Conservation (phyloP, 2,329 filamentous ascomycete genomes). For the Alternaria burnsii region DNA sequence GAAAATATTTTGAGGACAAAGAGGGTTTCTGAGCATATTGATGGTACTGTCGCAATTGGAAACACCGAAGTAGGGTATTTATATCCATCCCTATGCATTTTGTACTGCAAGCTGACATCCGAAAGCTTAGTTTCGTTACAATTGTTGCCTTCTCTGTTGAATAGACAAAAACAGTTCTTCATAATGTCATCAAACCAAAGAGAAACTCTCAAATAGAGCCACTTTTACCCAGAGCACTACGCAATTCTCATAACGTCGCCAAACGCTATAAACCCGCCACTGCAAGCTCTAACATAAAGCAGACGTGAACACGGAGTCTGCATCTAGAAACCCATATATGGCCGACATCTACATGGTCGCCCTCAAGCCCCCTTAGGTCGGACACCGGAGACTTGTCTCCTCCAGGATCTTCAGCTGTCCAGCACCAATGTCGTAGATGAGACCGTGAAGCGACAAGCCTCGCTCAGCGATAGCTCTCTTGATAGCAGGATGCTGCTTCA, state of each 20-base stretch:
- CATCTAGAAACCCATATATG: neutral
- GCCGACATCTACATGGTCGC: neutral
- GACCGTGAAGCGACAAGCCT: conserved; percentile 78
- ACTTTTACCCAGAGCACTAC: neutral
- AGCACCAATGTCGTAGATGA: conserved; percentile 72
- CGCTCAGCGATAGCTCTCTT: conserved; percentile 75
- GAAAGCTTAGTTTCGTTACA: neutral
- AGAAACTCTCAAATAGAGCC: neutral
- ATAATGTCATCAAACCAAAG: neutral
- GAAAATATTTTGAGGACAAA: conserved; percentile 70
- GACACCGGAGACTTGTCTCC: conserved; percentile 20
- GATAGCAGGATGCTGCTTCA: conserved; percentile 74
- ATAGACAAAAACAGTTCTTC: neutral
- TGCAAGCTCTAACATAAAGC: neutral
- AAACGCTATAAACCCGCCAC: neutral
- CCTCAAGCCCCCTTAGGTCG: neutral
- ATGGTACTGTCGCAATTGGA: neutral
- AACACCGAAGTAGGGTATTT: no score
- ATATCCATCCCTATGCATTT: neutral
- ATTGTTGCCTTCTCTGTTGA: neutral
- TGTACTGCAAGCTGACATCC: neutral
- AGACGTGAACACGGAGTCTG: neutral
- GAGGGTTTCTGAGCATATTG: conserved; percentile 45
- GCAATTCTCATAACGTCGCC: neutral
- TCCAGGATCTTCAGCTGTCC: conserved; percentile 65